These are phyloP conservation scores for Mycena polygramma DNA, from an alignment of 768 basidiomycete species.

Conservation along the genomic window DNA sequence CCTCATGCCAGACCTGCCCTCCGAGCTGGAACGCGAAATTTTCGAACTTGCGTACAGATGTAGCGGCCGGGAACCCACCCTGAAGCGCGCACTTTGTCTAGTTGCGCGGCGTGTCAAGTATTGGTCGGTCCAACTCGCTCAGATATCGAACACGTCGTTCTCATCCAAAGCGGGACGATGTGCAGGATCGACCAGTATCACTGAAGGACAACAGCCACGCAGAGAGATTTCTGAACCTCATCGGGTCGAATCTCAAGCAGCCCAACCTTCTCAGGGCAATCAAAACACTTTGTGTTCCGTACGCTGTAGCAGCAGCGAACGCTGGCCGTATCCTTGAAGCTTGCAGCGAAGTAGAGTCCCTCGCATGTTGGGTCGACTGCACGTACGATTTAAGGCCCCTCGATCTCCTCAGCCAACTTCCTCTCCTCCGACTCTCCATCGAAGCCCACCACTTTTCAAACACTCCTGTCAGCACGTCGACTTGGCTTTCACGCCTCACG, in stretches of 20 bases:
- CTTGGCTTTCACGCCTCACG: background rate
- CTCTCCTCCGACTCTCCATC: conserved; percentile 8
- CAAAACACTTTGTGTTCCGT: background rate
- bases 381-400: background rate
- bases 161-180: background rate
- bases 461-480: background rate
- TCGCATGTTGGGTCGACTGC: conserved; percentile 3
- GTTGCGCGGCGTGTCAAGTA: conserved; percentile 1
- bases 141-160: no score
- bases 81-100: background rate
- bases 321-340: background rate
- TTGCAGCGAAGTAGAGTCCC: background rate
- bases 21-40: conserved; percentile 22
- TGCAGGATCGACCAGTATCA: conserved; percentile 10
- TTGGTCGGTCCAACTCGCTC: background rate
- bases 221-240: background rate
- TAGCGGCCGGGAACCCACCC: background rate
- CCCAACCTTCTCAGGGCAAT: background rate
- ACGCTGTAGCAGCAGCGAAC: background rate
- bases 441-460: background rate
- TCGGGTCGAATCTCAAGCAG: background rate
- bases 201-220: background rate
- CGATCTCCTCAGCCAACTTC: background rate
- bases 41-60: conserved; percentile 6
- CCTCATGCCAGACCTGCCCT: conserved; percentile 11